These are phyloP conservation scores for Claviceps pusilla DNA, from an alignment of 2,329 filamentous ascomycete genomes.

Conservation along the genomic window DNA sequence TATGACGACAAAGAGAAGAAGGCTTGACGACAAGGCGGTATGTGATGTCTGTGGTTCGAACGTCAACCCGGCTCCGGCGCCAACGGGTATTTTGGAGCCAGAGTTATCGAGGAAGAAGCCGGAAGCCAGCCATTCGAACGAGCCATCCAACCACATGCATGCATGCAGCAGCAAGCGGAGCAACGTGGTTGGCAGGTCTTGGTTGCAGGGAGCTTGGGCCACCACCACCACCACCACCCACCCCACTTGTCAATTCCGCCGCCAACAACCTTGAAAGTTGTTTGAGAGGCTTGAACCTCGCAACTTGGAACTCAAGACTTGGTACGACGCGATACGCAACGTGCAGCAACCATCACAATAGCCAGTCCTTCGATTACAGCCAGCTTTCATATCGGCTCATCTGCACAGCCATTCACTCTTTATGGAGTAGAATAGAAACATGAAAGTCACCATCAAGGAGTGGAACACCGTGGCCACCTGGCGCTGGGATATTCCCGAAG, in stretches of 20 bases:
- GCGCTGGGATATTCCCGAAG: constrained; percentile 94
- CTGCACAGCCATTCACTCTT: background rate
- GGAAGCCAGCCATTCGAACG: background rate
- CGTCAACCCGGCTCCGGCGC: background rate
- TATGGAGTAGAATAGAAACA: constrained; percentile 20
- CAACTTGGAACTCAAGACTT: background rate
- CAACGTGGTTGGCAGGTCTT: background rate
- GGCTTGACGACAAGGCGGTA: background rate
- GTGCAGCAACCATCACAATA: background rate
- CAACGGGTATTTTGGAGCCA: background rate
- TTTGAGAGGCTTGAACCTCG: background rate
- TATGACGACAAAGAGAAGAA: constrained; percentile 2
- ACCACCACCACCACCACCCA: background rate
- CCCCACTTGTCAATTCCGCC: constrained; percentile 1
- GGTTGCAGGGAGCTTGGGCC: constrained; percentile 2
- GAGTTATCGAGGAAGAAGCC: background rate
- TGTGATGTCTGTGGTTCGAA: constrained; percentile 2
- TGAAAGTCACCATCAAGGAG: constrained; percentile 91
- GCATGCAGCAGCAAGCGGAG: background rate
- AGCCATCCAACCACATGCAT: too few species aligned
- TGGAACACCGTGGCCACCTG: constrained; percentile 94
- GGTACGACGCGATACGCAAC: background rate
- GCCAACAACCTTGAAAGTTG: background rate
- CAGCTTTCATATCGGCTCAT: background rate
- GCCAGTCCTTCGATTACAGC: background rate